Conservation (phyloP, 208 protist species). For the Histomonas meleagridis region DNA sequence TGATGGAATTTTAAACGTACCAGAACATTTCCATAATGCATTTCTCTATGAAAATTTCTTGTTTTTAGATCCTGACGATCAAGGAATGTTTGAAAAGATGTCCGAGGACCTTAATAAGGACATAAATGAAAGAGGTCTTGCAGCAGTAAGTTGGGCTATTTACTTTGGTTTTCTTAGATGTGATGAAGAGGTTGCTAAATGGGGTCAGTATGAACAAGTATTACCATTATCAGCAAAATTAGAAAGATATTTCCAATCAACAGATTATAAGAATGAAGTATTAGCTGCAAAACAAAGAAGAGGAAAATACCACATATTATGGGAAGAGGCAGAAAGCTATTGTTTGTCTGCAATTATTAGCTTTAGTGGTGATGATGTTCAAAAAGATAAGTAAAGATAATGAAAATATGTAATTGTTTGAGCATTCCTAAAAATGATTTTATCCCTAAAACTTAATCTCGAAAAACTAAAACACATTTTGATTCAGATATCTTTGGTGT, state of each 20-base stretch:
- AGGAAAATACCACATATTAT: not conserved
- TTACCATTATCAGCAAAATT: not conserved
- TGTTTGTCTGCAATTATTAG: not conserved
- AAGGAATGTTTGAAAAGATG: not conserved
- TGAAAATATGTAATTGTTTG: too few relatives aligned
- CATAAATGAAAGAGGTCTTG: not conserved
- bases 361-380: too few relatives aligned
- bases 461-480: too few relatives aligned
- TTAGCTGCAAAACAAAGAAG: not conserved
- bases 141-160: not conserved
- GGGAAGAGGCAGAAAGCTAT: slow-evolving; percentile 21
- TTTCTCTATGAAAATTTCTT: not conserved
- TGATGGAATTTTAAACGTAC: slow-evolving; percentile 5
- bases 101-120: not conserved
- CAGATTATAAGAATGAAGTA: not conserved
- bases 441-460: too few relatives aligned
- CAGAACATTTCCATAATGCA: slow-evolving; percentile 29
- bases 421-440: too few relatives aligned
- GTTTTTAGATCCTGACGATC: not conserved
- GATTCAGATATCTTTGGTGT: too few relatives aligned
- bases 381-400: too few relatives aligned
- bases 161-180: not conserved
- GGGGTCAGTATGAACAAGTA: not conserved
- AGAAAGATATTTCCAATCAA: not conserved
- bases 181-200: not conserved